Conservation (phyloP, 805 yeast species). For the Sugiyamaella marilandica region DNA sequence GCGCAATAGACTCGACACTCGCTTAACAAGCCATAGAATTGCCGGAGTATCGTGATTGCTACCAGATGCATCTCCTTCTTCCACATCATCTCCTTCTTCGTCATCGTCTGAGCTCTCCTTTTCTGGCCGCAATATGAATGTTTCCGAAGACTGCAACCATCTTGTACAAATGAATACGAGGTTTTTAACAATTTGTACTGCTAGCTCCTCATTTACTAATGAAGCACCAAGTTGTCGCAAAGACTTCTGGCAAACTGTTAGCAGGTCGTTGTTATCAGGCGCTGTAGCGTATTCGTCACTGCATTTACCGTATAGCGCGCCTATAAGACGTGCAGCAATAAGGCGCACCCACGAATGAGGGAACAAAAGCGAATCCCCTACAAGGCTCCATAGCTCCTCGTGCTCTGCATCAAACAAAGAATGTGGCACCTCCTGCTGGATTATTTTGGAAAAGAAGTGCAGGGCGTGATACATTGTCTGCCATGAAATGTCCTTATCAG, state of each 20-base stretch:
- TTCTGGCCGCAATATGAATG: constrained; percentile 21
- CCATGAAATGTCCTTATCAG: constrained; percentile 56
- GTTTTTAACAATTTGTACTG: constrained; percentile 61
- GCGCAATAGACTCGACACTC: constrained; percentile 59
- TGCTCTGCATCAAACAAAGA: constrained; percentile 29
- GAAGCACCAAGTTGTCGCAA: constrained; percentile 85
- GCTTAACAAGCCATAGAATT: constrained; percentile 57
- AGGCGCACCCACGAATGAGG: constrained; percentile 93
- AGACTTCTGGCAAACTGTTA: constrained; percentile 54
- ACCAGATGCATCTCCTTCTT: constrained; percentile 24
- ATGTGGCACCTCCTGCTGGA: constrained; percentile 8
- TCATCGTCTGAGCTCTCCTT: constrained; percentile 20
- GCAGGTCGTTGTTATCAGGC: constrained; percentile 35
- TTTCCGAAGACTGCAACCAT: constrained; percentile 49
- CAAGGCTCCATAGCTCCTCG: constrained; percentile 45
- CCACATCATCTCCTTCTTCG: constrained; percentile 29
- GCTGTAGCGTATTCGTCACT: constrained; percentile 20
- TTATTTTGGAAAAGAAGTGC: constrained; percentile 41
- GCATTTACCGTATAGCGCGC: constrained; percentile 43
- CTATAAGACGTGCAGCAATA: constrained; percentile 55
- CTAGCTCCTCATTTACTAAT: constrained; percentile 55
- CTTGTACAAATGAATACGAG: constrained; percentile 53
- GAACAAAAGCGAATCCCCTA: constrained; percentile 57
- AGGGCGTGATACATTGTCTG: constrained; percentile 68
- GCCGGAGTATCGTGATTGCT: constrained; percentile 27